These are phyloP conservation scores for Triglochin maritima DNA, from an alignment of 106 monocot species.

Conservation along the genomic window DNA sequence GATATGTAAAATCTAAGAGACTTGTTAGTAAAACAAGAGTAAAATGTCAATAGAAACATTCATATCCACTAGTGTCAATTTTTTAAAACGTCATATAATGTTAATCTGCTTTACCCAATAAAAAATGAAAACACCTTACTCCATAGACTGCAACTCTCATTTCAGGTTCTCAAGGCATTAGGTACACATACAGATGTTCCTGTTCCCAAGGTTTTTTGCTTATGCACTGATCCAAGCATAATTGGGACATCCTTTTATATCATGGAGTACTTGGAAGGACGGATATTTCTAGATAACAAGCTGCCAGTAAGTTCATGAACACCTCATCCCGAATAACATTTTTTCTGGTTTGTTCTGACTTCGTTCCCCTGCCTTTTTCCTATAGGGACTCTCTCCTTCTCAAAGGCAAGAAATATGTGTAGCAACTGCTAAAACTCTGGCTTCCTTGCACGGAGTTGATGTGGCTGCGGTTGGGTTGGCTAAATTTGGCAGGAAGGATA, in stretches of 20 bases:
- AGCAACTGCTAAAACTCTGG: conserved; percentile 62
- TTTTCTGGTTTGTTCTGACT: neutral
- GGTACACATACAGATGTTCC: conserved; percentile 70
- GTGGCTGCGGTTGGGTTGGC: conserved; percentile 64
- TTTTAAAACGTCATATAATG: no score
- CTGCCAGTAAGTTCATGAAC: conserved; percentile 44
- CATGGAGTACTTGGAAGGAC: conserved; percentile 92
- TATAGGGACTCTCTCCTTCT: conserved; percentile 61
- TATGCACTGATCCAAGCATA: conserved; percentile 75
- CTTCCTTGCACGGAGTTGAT: conserved; percentile 76
- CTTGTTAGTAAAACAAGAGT: no score
- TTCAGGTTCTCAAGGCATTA: conserved; percentile 90
- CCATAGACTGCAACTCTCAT: neutral
- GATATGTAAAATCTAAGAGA: no score
- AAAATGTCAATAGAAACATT: no score
- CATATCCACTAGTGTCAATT: no score
- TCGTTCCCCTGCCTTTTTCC: neutral
- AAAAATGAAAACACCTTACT: no score
- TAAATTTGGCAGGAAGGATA: conserved; percentile 77
- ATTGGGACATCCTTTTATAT: conserved; percentile 94
- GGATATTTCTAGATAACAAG: conserved; percentile 68
- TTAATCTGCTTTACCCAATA: no score
- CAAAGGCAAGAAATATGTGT: conserved; percentile 55
- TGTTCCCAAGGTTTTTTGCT: conserved; percentile 81
- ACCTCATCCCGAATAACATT: neutral